phyloP scores from a whole-genome alignment of 768 basidiomycete species.

The Leccinum barrowsii region DNA sequence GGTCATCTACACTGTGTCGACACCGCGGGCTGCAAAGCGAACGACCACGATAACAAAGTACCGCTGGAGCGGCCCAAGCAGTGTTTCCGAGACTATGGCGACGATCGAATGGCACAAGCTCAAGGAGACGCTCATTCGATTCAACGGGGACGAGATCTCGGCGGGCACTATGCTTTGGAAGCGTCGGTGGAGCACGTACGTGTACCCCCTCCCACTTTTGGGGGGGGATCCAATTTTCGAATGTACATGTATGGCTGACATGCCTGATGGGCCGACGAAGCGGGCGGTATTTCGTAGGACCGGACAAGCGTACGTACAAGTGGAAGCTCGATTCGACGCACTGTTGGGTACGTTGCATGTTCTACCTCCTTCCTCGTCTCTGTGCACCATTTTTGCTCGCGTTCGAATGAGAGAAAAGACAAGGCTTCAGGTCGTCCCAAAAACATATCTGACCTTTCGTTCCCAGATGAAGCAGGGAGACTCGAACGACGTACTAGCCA shows the following conservation, averaged over 20 bases:
- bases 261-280: conserved; percentile 11
- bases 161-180: conserved; percentile 22
- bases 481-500: conserved; percentile 14
- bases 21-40: conserved; percentile 11
- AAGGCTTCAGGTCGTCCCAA: background rate
- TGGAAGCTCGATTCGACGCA: conserved; percentile 31
- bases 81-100: conserved; percentile 28
- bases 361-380: background rate
- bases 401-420: background rate
- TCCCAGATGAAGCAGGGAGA: conserved; percentile 22
- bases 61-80: conserved; percentile 17
- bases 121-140: conserved; percentile 27
- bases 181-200: conserved; percentile 24
- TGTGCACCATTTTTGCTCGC: background rate
- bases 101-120: conserved; percentile 33
- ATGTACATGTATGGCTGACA: background rate
- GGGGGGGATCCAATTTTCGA: background rate
- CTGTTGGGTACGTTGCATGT: conserved; percentile 21
- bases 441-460: background rate
- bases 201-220: background rate
- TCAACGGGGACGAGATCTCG: conserved; percentile 28
- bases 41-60: conserved; percentile 25
- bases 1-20: conserved; percentile 21
- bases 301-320: conserved; percentile 32
- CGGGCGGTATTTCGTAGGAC: conserved; percentile 32